Conservation (phyloP, 257 asterid genomes). For the Solanum etuberosum region DNA sequence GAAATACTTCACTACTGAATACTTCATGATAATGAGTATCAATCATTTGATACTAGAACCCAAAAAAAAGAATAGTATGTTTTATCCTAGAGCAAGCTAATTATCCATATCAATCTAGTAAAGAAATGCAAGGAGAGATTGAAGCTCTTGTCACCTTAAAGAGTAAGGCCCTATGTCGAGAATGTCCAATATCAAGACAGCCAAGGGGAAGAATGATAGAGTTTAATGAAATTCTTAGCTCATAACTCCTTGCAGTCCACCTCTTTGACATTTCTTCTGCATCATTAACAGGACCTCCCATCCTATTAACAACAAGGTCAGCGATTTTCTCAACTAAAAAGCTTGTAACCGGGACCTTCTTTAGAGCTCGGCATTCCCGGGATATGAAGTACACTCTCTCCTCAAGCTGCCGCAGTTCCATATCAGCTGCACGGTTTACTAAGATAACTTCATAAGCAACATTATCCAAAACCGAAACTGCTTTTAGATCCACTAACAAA, state of each 20-base stretch:
- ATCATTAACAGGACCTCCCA: constrained; percentile 93
- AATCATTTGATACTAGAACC: background rate
- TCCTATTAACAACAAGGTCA: constrained; percentile 60
- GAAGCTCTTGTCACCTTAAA: constrained; percentile 61
- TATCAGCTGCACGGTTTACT: constrained; percentile 62
- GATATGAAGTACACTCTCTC: constrained; percentile 60
- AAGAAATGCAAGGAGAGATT: constrained; percentile 5
- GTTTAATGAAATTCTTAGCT: constrained; percentile 39
- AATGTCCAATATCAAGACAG: constrained; percentile 87
- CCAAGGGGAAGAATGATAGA: constrained; percentile 73
- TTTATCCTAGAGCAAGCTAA: background rate
- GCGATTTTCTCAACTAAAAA: constrained; percentile 71
- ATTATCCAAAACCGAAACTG: constrained; percentile 45
- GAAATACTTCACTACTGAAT: background rate
- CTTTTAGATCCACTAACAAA: constrained; percentile 54
- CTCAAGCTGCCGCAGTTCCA: constrained; percentile 69
- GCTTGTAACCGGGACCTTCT: constrained; percentile 35
- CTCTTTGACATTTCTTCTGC: constrained; percentile 80
- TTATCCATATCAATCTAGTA: background rate
- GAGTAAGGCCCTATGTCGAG: constrained; percentile 96
- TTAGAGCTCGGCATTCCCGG: constrained; percentile 40
- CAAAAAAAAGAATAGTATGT: background rate
- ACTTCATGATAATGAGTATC: background rate
- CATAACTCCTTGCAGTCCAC: constrained; percentile 70
- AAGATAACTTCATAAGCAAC: constrained; percentile 66